phyloP scores from a whole-genome alignment of 139 green algal genomes.

The Eudorina sp. region DNA sequence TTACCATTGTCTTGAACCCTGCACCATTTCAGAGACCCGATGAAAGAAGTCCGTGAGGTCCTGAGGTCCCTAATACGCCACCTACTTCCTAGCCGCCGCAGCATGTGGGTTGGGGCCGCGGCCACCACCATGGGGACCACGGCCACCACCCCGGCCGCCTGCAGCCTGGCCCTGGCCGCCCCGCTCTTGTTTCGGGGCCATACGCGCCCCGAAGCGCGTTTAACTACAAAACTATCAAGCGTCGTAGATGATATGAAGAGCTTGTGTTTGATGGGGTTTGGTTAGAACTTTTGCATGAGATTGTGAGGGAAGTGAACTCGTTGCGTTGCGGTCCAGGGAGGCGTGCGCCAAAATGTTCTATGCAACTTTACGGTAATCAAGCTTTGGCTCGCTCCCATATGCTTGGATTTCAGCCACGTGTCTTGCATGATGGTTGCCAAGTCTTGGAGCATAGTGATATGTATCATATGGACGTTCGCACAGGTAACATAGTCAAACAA shows the following conservation, averaged over 20 bases:
- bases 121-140: slow-evolving; percentile 11
- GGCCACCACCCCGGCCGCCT: slow-evolving; percentile 23
- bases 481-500: too few species aligned
- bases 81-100: neutral
- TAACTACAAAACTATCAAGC: slow-evolving; percentile 9
- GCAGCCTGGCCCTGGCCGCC: slow-evolving; percentile 13
- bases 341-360: too few species aligned
- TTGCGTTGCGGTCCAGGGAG: too few species aligned
- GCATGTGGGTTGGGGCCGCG: slow-evolving; percentile 34
- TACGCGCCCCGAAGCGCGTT: slow-evolving; percentile 18
- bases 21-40: too few species aligned
- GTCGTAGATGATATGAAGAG: slow-evolving; percentile 14
- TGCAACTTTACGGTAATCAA: too few species aligned
- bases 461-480: too few species aligned
- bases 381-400: too few species aligned
- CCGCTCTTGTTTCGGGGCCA: slow-evolving; percentile 32
- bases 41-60: too few species aligned
- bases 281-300: neutral
- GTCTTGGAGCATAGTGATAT: too few species aligned
- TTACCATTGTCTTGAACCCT: slow-evolving; percentile 30
- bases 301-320: too few species aligned
- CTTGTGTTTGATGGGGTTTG: slow-evolving; percentile 3
- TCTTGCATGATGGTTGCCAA: too few species aligned
- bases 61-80: neutral
- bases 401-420: too few species aligned